phyloP scores from a whole-genome alignment of 2,329 filamentous ascomycete species.

The Calonectria pseudoreteaudii region DNA sequence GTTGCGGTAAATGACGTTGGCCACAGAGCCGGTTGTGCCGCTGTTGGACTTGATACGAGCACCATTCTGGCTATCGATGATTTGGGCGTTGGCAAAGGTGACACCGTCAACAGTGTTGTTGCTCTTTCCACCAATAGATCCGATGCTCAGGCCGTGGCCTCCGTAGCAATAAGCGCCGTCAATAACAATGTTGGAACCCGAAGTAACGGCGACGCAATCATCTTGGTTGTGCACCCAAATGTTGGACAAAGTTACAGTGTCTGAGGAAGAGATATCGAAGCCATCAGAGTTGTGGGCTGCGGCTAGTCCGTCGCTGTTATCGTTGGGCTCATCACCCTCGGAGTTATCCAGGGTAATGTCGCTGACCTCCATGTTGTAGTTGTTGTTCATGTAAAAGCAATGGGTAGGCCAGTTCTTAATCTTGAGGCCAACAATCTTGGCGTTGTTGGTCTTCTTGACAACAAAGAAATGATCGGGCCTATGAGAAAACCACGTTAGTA shows the following conservation, averaged over 20 bases:
- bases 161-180: constrained; percentile 54
- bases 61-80: constrained; percentile 63
- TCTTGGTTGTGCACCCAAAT: constrained; percentile 69
- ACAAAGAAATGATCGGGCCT: constrained; percentile 62
- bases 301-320: constrained; percentile 24
- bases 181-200: constrained; percentile 58
- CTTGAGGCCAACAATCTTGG: constrained; percentile 48
- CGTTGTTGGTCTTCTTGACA: constrained; percentile 50
- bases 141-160: constrained; percentile 54
- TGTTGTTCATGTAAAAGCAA: constrained; percentile 50
- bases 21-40: constrained; percentile 55
- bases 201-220: constrained; percentile 68
- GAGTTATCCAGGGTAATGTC: constrained; percentile 52
- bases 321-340: constrained; percentile 42
- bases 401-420: constrained; percentile 54
- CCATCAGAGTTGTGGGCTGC: constrained; percentile 64
- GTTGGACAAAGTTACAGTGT: constrained; percentile 60
- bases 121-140: constrained; percentile 56
- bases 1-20: constrained; percentile 53
- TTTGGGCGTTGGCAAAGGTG: constrained; percentile 57
- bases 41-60: constrained; percentile 60
- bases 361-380: constrained; percentile 46
- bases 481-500: background rate
- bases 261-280: constrained; percentile 64
- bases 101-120: constrained; percentile 65